Base-by-base conservation (phyloP, 768 basidiomycete genomes). In the Termitomyces sp. region DNA sequence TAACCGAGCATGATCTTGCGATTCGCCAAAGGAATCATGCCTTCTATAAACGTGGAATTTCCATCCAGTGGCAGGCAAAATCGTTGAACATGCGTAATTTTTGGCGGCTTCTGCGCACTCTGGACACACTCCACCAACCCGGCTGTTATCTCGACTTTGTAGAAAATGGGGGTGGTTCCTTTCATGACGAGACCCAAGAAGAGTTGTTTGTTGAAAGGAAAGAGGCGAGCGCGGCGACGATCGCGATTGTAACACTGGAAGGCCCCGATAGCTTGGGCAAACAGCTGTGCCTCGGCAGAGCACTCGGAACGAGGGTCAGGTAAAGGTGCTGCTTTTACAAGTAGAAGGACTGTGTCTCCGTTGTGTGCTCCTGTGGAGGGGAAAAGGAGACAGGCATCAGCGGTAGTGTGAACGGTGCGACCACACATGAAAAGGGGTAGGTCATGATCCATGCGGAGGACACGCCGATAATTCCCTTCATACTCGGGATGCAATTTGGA, bases 401-500 rank as follows among this genome's bases (percentile, higher is more conserved):
- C 63, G 30, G 59, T 47, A n/a, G 61, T 61, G 45, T 64, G 58
- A 20, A 61, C 55, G 34, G 59, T 61, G 39, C 60, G 61, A 31
- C 63, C 65, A 16, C 65, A 60, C 63, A 62, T 64, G 55, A 62
- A 66, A n/a, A 66, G 60, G 55, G 65, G 65, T 7, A 66, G 48
- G 31, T 66, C 61, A 3, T 64, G 55, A 8, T 64, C 47, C 47
- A 52, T 58, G 39, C 63, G 51, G 9, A 64, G 36, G 22, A 66
- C 58, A 22, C 61, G 63, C 24, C 55, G 63, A 9, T 57, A 13
- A 11, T 51, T 37, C 4, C 52, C 61, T 27, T 27, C 39, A 30
- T 54, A 12, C 50, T 56, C 55, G 4, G 57, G 39, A 42, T 57
- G 44, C 12, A 41, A 51, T 20, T 61, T 61, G 22, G 54, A 58